phyloP scores from a whole-genome alignment of 2,329 filamentous ascomycete genomes.

The Rutstroemia sp. region DNA sequence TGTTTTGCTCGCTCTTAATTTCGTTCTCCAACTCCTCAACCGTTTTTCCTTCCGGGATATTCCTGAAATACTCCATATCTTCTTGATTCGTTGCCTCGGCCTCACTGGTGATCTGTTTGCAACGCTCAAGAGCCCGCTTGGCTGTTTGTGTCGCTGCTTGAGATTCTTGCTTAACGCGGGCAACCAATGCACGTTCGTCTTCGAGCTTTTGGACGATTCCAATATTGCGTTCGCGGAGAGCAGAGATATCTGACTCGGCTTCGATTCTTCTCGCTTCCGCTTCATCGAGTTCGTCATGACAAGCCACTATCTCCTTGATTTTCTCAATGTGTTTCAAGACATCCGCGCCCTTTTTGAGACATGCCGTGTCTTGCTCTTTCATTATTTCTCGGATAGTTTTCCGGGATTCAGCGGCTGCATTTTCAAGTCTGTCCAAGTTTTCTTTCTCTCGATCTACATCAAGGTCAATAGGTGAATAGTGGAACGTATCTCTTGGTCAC shows the following conservation, averaged over 20 bases:
- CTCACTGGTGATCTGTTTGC: slow-evolving; percentile 26
- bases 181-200: slow-evolving; percentile 35
- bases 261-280: slow-evolving; percentile 67
- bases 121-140: slow-evolving; percentile 34
- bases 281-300: slow-evolving; percentile 59
- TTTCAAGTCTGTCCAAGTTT: slow-evolving; percentile 25
- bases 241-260: slow-evolving; percentile 70
- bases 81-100: slow-evolving; percentile 36
- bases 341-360: slow-evolving; percentile 48
- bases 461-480: slow-evolving; percentile 17
- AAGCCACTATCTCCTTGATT: slow-evolving; percentile 53
- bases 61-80: slow-evolving; percentile 33
- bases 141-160: slow-evolving; percentile 33
- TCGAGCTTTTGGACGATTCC: slow-evolving; percentile 49
- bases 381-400: slow-evolving; percentile 41
- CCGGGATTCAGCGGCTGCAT: slow-evolving; percentile 32
- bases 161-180: slow-evolving; percentile 32
- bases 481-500: slow-evolving; percentile 21
- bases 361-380: slow-evolving; percentile 46
- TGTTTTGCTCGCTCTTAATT: slow-evolving; percentile 65
- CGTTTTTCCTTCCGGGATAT: slow-evolving; percentile 42
- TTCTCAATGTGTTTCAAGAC: slow-evolving; percentile 47
- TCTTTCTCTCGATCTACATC: slow-evolving; percentile 32
- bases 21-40: slow-evolving; percentile 62
- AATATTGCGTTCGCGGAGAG: slow-evolving; percentile 58